A percentile compares a stretch with the other conserved stretches of the same genome.
These are phyloP conservation scores for Lactarius sanguifluus DNA, from an alignment of 768 basidiomycete species.

Conservation along the genomic window DNA sequence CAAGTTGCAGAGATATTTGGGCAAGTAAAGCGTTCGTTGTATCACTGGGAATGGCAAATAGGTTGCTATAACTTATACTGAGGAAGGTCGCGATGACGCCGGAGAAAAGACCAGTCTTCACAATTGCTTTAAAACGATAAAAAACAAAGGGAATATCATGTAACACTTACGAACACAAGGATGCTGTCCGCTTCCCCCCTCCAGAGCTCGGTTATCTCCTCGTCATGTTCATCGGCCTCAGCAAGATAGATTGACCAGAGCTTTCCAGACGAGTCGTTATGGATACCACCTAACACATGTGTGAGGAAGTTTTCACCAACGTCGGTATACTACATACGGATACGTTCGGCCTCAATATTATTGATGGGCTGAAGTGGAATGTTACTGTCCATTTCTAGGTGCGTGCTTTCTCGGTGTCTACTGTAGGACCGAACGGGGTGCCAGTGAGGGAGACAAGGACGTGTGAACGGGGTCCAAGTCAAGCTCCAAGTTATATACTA, in stretches of 20 bases:
- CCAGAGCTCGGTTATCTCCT: neutral
- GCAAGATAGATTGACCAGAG: no score
- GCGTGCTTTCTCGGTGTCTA: neutral
- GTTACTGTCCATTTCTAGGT: no score
- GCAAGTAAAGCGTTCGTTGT: neutral
- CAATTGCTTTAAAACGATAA: neutral
- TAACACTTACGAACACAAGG: slow-evolving; percentile 3
- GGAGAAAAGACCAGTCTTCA: slow-evolving; percentile 16
- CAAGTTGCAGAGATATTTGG: neutral
- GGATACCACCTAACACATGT: no score
- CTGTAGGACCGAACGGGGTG: neutral
- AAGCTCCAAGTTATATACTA: no score
- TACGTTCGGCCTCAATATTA: no score
- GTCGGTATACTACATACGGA: no score
- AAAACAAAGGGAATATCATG: neutral
- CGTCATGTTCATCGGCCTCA: neutral
- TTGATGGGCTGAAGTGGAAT: no score
- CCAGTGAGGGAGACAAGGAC: neutral
- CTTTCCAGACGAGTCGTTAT: no score
- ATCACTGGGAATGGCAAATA: neutral
- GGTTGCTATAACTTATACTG: neutral
- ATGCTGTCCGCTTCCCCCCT: slow-evolving; percentile 7
- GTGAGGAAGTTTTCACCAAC: no score
- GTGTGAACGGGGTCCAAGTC: neutral
- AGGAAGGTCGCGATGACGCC: slow-evolving; percentile 6